Conservation (phyloP, 2,329 filamentous ascomycete species). For the Lasiodiplodia hormozganensis region DNA sequence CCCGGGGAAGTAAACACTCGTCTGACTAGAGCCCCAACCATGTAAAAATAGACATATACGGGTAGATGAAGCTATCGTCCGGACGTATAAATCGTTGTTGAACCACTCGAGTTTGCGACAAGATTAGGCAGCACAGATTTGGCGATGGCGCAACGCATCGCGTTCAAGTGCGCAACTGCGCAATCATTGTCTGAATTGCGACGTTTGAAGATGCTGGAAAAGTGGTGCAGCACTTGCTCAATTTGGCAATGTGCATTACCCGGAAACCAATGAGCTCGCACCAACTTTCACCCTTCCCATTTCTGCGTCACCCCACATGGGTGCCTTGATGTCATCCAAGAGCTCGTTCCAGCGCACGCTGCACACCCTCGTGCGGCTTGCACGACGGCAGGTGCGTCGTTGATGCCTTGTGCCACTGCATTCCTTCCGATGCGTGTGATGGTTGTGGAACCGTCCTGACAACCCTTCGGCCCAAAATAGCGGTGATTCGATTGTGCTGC, state of each 20-base stretch:
- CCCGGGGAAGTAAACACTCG: neutral
- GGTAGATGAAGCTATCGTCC: too few relatives aligned
- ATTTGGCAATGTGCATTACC: neutral
- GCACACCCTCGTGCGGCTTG: neutral
- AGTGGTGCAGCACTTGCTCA: neutral
- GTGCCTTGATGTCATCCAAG: neutral
- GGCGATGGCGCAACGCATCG: neutral
- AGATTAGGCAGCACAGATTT: neutral
- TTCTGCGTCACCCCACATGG: neutral
- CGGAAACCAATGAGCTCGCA: neutral
- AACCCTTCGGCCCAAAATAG: too few relatives aligned
- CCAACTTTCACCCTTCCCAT: neutral
- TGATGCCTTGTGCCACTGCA: neutral
- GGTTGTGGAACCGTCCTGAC: neutral
- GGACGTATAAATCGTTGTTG: too few relatives aligned
- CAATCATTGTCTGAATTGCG: neutral
- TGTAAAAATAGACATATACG: too few relatives aligned
- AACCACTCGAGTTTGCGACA: too few relatives aligned
- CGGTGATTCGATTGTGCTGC: too few relatives aligned
- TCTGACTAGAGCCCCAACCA: too few relatives aligned
- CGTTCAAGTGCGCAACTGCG: neutral
- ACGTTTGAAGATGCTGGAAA: constrained; percentile 11
- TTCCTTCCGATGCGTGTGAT: neutral
- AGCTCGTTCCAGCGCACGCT: neutral
- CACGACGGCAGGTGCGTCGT: neutral